Percentiles rank a stretch among this genome's conserved stretches.
These are phyloP conservation scores for Clohesyomyces aquaticus DNA, from an alignment of 495 filamentous ascomycete genomes.

Conservation along the genomic window DNA sequence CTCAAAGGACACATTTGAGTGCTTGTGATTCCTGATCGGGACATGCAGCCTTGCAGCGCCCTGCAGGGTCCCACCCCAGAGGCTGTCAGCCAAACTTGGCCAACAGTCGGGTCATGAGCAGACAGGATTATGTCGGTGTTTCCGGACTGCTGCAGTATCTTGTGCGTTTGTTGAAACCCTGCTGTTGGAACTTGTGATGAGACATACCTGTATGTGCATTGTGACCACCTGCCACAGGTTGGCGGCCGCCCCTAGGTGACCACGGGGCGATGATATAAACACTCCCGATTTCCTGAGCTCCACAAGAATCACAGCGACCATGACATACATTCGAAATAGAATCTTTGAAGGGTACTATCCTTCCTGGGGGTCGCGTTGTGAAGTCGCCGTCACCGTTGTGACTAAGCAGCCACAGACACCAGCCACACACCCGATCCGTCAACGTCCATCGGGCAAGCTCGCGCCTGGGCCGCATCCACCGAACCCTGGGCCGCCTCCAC, in stretches of 20 bases:
- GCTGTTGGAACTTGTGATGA: no score
- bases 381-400: not conserved
- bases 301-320: conserved; percentile 6
- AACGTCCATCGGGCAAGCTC: no score
- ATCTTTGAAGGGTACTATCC: conserved; percentile 33
- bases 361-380: conserved; percentile 4
- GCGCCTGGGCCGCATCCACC: conserved; percentile 25
- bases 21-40: not conserved
- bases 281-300: not conserved
- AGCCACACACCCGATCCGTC: no score
- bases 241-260: not conserved
- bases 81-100: no score
- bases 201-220: no score
- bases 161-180: no score
- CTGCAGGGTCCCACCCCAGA: no score
- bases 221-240: no score
- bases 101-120: no score
- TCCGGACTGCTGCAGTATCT: no score
- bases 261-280: not conserved
- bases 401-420: conserved; percentile 14
- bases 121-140: no score
- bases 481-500: conserved; percentile 21
- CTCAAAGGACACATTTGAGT: not conserved
- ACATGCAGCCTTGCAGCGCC: not conserved
- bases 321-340: conserved; percentile 29